Base-by-base conservation (phyloP, 2,329 filamentous ascomycete genomes). In the Corniculantispora saksenae region DNA sequence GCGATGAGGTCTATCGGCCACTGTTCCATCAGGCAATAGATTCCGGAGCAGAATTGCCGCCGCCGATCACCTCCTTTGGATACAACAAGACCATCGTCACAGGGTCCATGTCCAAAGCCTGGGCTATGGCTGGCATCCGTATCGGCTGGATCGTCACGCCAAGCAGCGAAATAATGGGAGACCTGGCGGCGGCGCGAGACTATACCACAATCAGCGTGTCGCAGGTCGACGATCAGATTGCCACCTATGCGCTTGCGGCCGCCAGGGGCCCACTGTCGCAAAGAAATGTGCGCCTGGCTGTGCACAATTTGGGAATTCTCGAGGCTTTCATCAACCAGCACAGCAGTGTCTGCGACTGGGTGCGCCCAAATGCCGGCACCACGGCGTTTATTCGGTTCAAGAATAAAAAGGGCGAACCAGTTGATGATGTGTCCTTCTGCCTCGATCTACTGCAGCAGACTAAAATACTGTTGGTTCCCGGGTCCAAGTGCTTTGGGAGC, bases 51-150 rank as follows among this genome's bases (percentile, higher is more conserved):
- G 38, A 43, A 43, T 43, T 43, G 12, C 90, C 86, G 2, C 89
- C 91, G 0, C 93, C 91, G 0, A 82, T 89, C 15, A 81, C 93
- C 1, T 87, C 90, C 0, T 80, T 94, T 51, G 89, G 88, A 50
- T 95, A 96, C 76, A 78, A 84, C 3, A 89, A 88, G 64, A 84
- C 86, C 27, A 82, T 97, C 35, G 87, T 87, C 17, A 95, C 91
- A 0, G 90, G 93, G 17, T 94, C 91, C 19, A 87, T 96, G 81
- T 94, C 91, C 29, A 97, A 97, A 78, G 90, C 92, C 0, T 97
- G 93, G 77, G 88, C 91, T 2, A 79, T 97, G 3, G 92, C 93
- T 1, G 92, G 93, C 2, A 89, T 96, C 67, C 87, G 92, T 1
- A 78, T 94, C 1, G 93, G 93, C 35, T 97, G 93, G 93, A 83